Evolutionary conservation across 805 yeast genomes (phyloP).

Genomic region (Cyberlindnera nakhonratchasimensis): DNA sequence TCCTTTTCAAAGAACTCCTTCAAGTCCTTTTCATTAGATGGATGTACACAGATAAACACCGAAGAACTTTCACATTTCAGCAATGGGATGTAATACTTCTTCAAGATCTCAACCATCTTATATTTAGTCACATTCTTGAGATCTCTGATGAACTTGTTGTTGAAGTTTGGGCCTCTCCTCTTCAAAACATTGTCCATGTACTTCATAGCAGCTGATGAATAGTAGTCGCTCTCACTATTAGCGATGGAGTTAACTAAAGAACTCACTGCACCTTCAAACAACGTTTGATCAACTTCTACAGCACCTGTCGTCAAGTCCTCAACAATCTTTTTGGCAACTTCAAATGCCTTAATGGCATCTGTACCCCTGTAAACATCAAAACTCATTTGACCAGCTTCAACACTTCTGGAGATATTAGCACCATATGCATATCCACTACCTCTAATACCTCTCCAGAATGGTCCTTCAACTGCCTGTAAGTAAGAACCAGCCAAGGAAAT

Average conservation of each 20-base stretch:
- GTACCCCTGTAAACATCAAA: slow-evolving; percentile 79
- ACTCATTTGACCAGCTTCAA: slow-evolving; percentile 64
- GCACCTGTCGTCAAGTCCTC: slow-evolving; percentile 54
- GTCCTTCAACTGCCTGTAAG: slow-evolving; percentile 89
- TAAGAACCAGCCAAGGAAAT: slow-evolving; percentile 72
- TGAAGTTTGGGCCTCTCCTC: slow-evolving; percentile 68
- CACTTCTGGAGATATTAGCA: slow-evolving; percentile 53
- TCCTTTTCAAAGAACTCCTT: slow-evolving; percentile 41
- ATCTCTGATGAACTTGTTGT: slow-evolving; percentile 46
- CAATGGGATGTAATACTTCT: slow-evolving; percentile 59
- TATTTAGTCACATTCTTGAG: slow-evolving; percentile 51
- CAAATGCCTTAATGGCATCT: slow-evolving; percentile 63
- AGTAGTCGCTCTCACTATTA: slow-evolving; percentile 57
- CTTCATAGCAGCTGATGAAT: slow-evolving; percentile 62
- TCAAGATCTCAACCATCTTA: slow-evolving; percentile 48
- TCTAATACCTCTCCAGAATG: slow-evolving; percentile 93
- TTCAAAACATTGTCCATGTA: slow-evolving; percentile 63
- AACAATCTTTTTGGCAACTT: slow-evolving; percentile 63
- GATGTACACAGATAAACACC: slow-evolving; percentile 72
- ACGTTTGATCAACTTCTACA: slow-evolving; percentile 49
- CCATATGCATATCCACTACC: slow-evolving; percentile 96
- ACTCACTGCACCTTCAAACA: slow-evolving; percentile 71
- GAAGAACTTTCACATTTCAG: slow-evolving; percentile 56
- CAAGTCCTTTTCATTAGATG: slow-evolving; percentile 51
- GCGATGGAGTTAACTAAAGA: slow-evolving; percentile 73